phyloP scores from a whole-genome alignment of 2,329 filamentous ascomycete species.

The Purpureocillium takamizusanense region DNA sequence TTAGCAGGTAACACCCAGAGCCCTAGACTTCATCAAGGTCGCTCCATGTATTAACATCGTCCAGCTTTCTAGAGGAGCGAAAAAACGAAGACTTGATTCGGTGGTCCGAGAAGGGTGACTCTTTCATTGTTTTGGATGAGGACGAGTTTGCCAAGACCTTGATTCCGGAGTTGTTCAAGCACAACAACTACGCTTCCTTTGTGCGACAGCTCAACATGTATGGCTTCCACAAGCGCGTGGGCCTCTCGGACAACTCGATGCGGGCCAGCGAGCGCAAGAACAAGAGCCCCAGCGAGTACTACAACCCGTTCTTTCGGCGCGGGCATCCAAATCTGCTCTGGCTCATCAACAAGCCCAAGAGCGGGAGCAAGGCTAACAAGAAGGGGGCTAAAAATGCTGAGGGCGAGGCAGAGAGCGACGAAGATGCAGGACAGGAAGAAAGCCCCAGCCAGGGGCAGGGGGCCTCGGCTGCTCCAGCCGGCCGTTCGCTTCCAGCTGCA shows the following conservation, averaged over 20 bases:
- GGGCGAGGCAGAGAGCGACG: constrained; percentile 53
- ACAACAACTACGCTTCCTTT: constrained; percentile 97
- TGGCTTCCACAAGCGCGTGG: constrained; percentile 93
- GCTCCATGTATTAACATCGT: not conserved
- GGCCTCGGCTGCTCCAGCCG: constrained; percentile 10
- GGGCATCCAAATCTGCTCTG: constrained; percentile 88
- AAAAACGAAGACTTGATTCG: constrained; percentile 92
- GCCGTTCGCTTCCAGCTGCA: constrained; percentile 28
- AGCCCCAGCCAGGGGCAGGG: constrained; percentile 12
- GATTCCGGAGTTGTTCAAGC: constrained; percentile 96
- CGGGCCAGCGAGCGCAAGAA: constrained; percentile 93
- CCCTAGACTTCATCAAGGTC: no score
- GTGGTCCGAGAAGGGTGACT: constrained; percentile 94
- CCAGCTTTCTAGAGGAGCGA: constrained; percentile 82
- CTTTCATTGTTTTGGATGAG: constrained; percentile 93
- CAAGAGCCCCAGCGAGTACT: constrained; percentile 97
- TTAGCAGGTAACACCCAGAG: constrained; percentile 78
- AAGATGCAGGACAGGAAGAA: constrained; percentile 36
- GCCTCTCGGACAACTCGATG: constrained; percentile 94
- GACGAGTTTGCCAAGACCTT: constrained; percentile 97
- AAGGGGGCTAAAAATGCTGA: constrained; percentile 59
- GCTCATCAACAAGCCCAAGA: constrained; percentile 94
- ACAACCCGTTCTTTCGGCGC: constrained; percentile 90
- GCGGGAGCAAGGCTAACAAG: constrained; percentile 46
- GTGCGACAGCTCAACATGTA: constrained; percentile 95